Evolutionary conservation across 768 basidiomycete species (phyloP), one percentile per base, ranked within the genome.

Genomic region (Kwoniella sp.): DNA sequence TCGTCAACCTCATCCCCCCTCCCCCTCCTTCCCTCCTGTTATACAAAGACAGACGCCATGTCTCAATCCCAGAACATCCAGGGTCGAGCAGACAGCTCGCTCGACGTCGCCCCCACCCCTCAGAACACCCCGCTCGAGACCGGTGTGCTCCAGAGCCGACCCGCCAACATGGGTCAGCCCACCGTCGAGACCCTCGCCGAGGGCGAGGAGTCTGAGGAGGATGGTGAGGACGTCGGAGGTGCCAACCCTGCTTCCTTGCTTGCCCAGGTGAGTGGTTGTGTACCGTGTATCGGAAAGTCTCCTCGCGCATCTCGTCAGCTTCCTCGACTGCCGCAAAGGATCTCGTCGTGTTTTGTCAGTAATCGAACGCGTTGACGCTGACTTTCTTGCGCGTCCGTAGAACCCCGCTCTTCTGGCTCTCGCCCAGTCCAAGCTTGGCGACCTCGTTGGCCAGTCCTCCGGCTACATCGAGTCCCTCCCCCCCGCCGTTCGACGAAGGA

Each of bases 401-500:
- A 79, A 81, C 62, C 84, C 85, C 17, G 84, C 89, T 78, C 77
- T 89, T 37, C 84, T 76, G 47, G 67, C 83, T 46, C 80, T 98
- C 75, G 89, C 98, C 12, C 89, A 96, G 59, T 85, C 85, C 61
- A 86, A 84, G 75, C 86, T 99, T 56, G 83, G 84, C 29, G 80
- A 79, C 63, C 84, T 99, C 31, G 77, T 96, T 59, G 93, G 93
- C 42, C 85, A 84, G 75, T 89, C 88, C 70, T 92, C 89, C 12
- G 91, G 91, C 12, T 99, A 99, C 78, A 83, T 99, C 77, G 90
- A 96, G 77, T 80, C 79, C 65, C 81, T 98, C 44, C 87, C 91
- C 10, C 76, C 80, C 39, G 83, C 85, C 37, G 83, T 92, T 67
- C 87, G 87, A 77, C 79, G 83, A 75, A 87, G 84, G 66, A 77